Base-by-base conservation (phyloP, 768 basidiomycete species). In the Hypsizygus marmoreus region DNA sequence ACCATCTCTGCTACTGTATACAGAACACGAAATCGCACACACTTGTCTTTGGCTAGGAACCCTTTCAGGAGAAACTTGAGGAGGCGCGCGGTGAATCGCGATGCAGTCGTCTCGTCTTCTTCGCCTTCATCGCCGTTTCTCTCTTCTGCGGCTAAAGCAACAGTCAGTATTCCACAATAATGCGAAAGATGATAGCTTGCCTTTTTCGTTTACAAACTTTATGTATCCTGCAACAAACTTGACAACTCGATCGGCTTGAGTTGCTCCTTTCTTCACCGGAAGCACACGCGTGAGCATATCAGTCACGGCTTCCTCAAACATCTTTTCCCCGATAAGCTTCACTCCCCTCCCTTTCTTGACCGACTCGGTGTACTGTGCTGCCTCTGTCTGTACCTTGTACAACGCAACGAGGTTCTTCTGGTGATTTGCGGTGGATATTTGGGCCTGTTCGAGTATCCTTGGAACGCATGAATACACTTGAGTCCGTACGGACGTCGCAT, bases 371-470 rank as follows among this genome's bases (percentile, higher is more conserved):
- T 74, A 69, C 11, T 68, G 56, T 1, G 84, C 81, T 8, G 84
- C 85, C 42, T 86, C 75, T 4, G 67, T 45, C 45, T 95, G 91
- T 31, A 95, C 66, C 63, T 91, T 91, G 72, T 90, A 75, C 3
- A 97, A 77, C 0, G 83, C 81, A 31, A 91, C 84, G 40, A 85
- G 72, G 67, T 97, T 95, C 74, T 97, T 97, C 50, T 86, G 83
- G 65, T 97, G 94, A 62, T 91, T 93, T 7, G 88, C 82, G 11
- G 74, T 65, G 0, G 86, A 81, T 6, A 62, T 69, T 62, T 94
- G 91, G 0, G 75, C 88, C 66, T 95, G 88, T 22, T 88, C 81
- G 50, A 95, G 90, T 33, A 93, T 88, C 25, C 76, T 80, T 14
- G 80, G 77, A 14, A 89, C 23, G 7, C 34, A 29, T 6, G 40